A percentile compares a stretch with the other conserved stretches of the same genome.
Conservation (phyloP, 768 basidiomycete species). For the Tylopilus plumbeoviolaceoides region DNA sequence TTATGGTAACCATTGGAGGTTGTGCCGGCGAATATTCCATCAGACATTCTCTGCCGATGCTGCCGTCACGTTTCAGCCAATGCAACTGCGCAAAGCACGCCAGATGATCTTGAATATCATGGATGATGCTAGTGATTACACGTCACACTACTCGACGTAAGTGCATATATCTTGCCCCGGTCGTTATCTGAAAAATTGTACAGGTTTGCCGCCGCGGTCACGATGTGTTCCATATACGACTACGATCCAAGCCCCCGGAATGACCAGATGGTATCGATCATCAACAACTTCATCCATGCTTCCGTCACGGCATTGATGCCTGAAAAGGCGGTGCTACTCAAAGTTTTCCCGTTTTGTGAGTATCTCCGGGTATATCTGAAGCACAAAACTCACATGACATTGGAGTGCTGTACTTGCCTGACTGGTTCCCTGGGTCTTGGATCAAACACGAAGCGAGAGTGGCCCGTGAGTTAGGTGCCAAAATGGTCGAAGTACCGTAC, state of each 20-base stretch:
- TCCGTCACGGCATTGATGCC: constrained; percentile 7
- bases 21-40: constrained; percentile 18
- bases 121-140: constrained; percentile 4
- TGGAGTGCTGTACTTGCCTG: constrained; percentile 24
- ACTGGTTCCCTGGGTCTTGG: constrained; percentile 22
- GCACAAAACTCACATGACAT: background rate
- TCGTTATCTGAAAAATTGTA: background rate
- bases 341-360: constrained; percentile 18
- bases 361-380: background rate
- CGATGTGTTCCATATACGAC: constrained; percentile 16
- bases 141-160: constrained; percentile 11
- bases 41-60: constrained; percentile 14
- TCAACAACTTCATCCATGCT: constrained; percentile 7
- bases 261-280: constrained; percentile 15
- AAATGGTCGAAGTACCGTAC: constrained; percentile 15
- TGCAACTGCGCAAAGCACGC: constrained; percentile 13
- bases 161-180: background rate
- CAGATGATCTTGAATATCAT: constrained; percentile 10
- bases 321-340: constrained; percentile 13
- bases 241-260: constrained; percentile 15
- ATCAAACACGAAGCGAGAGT: constrained; percentile 12
- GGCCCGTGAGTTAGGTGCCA: constrained; percentile 4
- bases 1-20: background rate
- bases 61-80: constrained; percentile 6
- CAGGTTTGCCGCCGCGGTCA: constrained; percentile 33